Conservation (phyloP, 352 stramenopile species). For the Phytophthora vignae region DNA sequence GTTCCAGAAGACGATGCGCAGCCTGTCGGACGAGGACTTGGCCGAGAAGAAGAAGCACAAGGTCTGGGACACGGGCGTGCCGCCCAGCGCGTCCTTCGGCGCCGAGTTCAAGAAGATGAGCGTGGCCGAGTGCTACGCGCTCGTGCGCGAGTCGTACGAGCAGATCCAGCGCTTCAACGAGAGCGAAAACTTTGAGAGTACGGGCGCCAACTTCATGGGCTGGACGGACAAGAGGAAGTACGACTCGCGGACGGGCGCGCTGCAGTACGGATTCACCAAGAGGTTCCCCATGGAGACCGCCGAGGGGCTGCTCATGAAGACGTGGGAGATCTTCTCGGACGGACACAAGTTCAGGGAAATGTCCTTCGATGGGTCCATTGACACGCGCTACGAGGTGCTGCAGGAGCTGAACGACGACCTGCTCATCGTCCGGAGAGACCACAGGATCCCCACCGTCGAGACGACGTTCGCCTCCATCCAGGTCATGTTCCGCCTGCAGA, state of each 20-base stretch:
- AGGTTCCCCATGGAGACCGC: conserved; percentile 39
- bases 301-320: conserved; percentile 46
- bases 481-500: conserved; percentile 75
- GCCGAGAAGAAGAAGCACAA: conserved; percentile 7
- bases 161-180: conserved; percentile 55
- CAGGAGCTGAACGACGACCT: conserved; percentile 72
- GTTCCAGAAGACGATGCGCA: conserved; percentile 39
- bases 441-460: conserved; percentile 53
- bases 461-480: conserved; percentile 65
- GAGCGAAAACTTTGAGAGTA: conserved; percentile 38
- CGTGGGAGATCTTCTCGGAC: conserved; percentile 60
- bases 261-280: conserved; percentile 77
- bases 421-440: conserved; percentile 64
- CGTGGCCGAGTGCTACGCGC: conserved; percentile 44
- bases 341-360: conserved; percentile 49
- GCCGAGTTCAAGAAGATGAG: conserved; percentile 41
- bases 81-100: conserved; percentile 49
- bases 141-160: conserved; percentile 66
- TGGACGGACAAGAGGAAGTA: conserved; percentile 58
- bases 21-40: conserved; percentile 24
- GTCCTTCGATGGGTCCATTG: conserved; percentile 61
- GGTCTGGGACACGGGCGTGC: conserved; percentile 41
- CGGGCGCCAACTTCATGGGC: conserved; percentile 58
- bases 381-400: conserved; percentile 56
- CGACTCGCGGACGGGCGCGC: conserved; percentile 27